Base-by-base conservation (phyloP, 1,284 basidiomycete species). In the Vanrija sp. region DNA sequence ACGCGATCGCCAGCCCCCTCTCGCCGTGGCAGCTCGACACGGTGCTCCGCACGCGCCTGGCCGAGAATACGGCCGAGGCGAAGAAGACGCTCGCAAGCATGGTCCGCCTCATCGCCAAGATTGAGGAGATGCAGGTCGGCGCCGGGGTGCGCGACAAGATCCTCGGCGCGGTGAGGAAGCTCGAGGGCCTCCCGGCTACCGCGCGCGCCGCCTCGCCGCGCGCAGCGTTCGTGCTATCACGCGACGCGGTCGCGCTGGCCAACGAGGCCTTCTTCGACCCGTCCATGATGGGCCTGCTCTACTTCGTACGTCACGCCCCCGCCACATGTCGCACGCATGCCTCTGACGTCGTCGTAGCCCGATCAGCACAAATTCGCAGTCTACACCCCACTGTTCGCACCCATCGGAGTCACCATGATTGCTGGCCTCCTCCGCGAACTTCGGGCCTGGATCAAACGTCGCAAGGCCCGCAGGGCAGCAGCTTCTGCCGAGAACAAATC, bases 191-290 rank as follows among this genome's bases (percentile, higher is more conserved):
- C 3, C 49, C 52, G 0, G 54, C 40, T 1, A 54, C 54, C 6
- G 52, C 60, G 16, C 42, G 47, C 28, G 34, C 40, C 7, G 21
- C 14, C 25, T 46, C 51, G 12, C 54, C 54, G 1, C 54, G 58
- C 15, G 21, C 60, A 7, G 60, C 83, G 0, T 80, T 93, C 44
- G 72, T 78, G 43, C 80, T 84, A 62, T 88, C 89, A 1, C 80
- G 83, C 7, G 75, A 81, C 57, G 91, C 93, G 0, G 77, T 87
- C 34, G 81, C 79, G 0, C 80, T 88, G 38, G 85, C 93, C 3
- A 94, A 91, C 15, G 82, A 86, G 42, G 96, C 96, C 0, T 98
- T 98, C 80, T 98, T 96, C 79, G 91, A 93, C 72, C 96, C 94
- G 0, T 87, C 86, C 38, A 98, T 98, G 94, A 79, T 98, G 64